Percentiles rank a stretch among this genome's conserved stretches.
Evolutionary conservation across 2,329 filamentous ascomycete genomes (phyloP).

Genomic region (Teratosphaeriaceae sp.): DNA sequence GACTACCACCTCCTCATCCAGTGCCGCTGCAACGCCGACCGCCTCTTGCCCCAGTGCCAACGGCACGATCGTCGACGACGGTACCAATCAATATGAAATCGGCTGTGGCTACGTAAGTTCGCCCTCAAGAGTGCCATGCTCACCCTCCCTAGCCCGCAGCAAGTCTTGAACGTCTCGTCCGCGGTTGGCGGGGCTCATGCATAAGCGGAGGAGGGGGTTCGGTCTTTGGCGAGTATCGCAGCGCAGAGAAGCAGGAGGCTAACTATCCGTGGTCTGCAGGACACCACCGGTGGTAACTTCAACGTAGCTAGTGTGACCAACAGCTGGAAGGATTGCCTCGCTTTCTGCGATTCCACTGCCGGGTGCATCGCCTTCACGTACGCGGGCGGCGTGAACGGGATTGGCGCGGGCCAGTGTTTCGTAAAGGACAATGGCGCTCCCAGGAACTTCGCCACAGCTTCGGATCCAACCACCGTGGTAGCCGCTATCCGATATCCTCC

Average conservation of each 20-base stretch:
- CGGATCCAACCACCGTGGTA: neutral
- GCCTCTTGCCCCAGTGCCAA: neutral
- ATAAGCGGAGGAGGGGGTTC: too few species aligned
- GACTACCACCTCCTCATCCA: too few species aligned
- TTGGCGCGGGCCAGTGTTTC: conserved; percentile 1
- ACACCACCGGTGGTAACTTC: too few species aligned
- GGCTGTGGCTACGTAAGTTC: neutral
- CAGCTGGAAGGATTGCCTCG: neutral
- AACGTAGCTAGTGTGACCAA: too few species aligned
- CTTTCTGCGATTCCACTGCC: neutral
- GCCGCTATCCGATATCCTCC: conserved; percentile 2
- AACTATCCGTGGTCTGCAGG: too few species aligned
- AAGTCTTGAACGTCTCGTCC: too few species aligned
- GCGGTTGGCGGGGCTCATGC: too few species aligned
- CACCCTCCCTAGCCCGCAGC: too few species aligned
- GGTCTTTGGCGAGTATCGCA: too few species aligned
- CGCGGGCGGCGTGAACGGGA: neutral
- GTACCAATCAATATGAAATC: neutral
- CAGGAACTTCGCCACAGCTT: neutral
- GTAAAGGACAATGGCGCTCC: neutral
- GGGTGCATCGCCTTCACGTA: neutral
- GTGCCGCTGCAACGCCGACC: neutral
- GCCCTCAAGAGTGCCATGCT: too few species aligned
- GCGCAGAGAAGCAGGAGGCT: too few species aligned
- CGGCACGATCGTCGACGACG: neutral